phyloP scores from a whole-genome alignment of 441 rosid species.

The Pelargonium cotyledonis region DNA sequence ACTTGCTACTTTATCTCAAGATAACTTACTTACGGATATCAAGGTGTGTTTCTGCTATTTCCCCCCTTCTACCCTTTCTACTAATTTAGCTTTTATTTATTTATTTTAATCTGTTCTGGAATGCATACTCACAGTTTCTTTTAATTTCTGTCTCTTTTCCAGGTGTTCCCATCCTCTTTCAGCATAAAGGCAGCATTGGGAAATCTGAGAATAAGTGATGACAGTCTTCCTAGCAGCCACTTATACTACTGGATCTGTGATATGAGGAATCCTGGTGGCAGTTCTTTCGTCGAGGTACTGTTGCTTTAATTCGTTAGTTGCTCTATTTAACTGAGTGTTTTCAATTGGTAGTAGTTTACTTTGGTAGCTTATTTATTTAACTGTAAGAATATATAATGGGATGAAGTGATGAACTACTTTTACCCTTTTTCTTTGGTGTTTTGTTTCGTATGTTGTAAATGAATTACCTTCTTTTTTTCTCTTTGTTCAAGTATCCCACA shows the following conservation, averaged over 20 bases:
- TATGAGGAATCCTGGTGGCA: conserved; percentile 97
- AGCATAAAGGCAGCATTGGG: conserved; percentile 88
- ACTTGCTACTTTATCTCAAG: conserved; percentile 87
- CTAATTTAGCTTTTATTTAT: conserved; percentile 7
- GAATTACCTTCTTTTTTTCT: background rate
- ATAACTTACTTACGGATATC: conserved; percentile 78
- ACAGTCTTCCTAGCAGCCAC: conserved; percentile 78
- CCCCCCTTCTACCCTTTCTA: background rate
- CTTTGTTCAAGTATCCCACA: too few species aligned
- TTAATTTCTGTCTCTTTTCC: conserved; percentile 18
- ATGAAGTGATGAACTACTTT: background rate
- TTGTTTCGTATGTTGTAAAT: background rate
- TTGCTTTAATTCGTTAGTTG: conserved; percentile 15
- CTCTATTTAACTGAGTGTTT: background rate
- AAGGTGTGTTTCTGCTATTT: conserved; percentile 48
- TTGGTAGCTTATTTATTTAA: background rate
- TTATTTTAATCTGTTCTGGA: background rate
- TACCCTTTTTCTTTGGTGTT: background rate
- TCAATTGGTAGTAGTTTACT: background rate
- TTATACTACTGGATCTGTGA: conserved; percentile 96
- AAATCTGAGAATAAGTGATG: conserved; percentile 92
- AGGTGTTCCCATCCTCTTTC: conserved; percentile 97
- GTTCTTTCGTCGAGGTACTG: conserved; percentile 93
- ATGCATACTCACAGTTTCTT: conserved; percentile 18
- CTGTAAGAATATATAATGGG: background rate